A percentile compares a stretch with the other conserved stretches of the same genome.
Evolutionary conservation across 805 yeast genomes (phyloP).

Genomic region (Candida ipomoeae): DNA sequence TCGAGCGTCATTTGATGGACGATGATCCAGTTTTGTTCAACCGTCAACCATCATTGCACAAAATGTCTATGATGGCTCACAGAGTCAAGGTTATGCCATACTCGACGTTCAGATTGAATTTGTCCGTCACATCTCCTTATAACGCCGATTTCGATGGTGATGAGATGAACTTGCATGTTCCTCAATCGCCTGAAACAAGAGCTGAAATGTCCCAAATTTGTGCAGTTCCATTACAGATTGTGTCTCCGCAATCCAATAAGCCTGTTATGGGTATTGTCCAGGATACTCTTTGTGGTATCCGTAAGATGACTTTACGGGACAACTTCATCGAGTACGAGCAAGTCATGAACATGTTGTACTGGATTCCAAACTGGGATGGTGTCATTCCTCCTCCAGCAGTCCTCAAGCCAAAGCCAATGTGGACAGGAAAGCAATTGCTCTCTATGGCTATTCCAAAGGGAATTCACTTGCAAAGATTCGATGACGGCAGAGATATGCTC

Average conservation of each 20-base stretch:
- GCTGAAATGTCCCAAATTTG: conserved; percentile 93
- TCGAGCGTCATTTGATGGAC: conserved; percentile 96
- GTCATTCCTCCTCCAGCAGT: conserved; percentile 94
- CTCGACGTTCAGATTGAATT: conserved; percentile 92
- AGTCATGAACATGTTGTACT: conserved; percentile 92
- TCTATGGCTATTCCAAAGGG: conserved; percentile 95
- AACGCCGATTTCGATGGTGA: conserved; percentile 99
- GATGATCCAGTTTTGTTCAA: conserved; percentile 96
- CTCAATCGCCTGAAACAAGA: conserved; percentile 96
- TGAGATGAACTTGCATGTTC: conserved; percentile 99
- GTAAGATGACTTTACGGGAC: conserved; percentile 93
- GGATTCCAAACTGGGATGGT: conserved; percentile 99
- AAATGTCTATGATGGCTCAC: conserved; percentile 99
- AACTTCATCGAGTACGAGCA: conserved; percentile 84
- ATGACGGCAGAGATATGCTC: conserved; percentile 76
- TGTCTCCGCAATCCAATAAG: conserved; percentile 96
- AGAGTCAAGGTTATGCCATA: conserved; percentile 98
- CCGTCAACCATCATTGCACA: conserved; percentile 98
- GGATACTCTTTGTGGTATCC: conserved; percentile 94
- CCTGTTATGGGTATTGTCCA: conserved; percentile 99
- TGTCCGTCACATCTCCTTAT: conserved; percentile 98
- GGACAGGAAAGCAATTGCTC: conserved; percentile 95
- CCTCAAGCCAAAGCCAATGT: conserved; percentile 87
- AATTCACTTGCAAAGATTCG: conserved; percentile 89
- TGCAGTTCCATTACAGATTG: conserved; percentile 96